Evolutionary conservation across 768 basidiomycete species (phyloP).

Genomic region (Chiua virens): DNA sequence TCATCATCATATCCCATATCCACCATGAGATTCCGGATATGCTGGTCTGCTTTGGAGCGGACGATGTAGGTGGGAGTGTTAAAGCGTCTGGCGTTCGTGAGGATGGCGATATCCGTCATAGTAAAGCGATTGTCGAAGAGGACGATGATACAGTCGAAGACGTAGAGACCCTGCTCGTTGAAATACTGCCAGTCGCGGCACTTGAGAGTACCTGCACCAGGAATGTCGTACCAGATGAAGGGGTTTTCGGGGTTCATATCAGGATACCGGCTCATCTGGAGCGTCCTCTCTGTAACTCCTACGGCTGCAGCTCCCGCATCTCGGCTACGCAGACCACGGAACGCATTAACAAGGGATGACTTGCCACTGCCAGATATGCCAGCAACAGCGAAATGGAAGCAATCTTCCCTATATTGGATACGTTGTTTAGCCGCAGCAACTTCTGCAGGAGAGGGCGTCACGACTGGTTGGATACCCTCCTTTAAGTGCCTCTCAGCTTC

Average conservation of each 20-base stretch:
- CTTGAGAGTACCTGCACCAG: slow-evolving; percentile 22
- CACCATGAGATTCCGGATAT: slow-evolving; percentile 26
- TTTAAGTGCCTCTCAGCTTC: slow-evolving; percentile 18
- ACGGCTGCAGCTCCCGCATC: slow-evolving; percentile 16
- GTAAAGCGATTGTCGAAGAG: slow-evolving; percentile 36
- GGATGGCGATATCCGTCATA: slow-evolving; percentile 33
- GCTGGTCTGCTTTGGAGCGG: slow-evolving; percentile 36
- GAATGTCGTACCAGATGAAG: slow-evolving; percentile 25
- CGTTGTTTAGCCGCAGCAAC: slow-evolving; percentile 13
- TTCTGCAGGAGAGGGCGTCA: slow-evolving; percentile 12
- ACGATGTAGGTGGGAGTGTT: slow-evolving; percentile 34
- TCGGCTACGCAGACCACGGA: slow-evolving; percentile 30
- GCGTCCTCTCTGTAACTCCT: slow-evolving; percentile 19
- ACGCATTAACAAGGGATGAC: slow-evolving; percentile 38
- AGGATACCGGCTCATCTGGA: slow-evolving; percentile 10
- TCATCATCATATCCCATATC: slow-evolving; percentile 25
- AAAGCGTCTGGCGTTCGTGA: slow-evolving; percentile 30
- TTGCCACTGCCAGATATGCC: slow-evolving; percentile 37
- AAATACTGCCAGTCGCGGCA: slow-evolving; percentile 38
- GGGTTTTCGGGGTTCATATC: slow-evolving; percentile 14
- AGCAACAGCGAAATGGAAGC: slow-evolving; percentile 36
- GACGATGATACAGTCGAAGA: slow-evolving; percentile 36
- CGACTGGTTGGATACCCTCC: slow-evolving; percentile 25
- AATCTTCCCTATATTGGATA: slow-evolving; percentile 25
- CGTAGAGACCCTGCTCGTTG: slow-evolving; percentile 35